Evolutionary conservation across 345 rosid genomes (phyloP), one percentile per base, ranked within the genome.

Genomic region (Draba incana): DNA sequence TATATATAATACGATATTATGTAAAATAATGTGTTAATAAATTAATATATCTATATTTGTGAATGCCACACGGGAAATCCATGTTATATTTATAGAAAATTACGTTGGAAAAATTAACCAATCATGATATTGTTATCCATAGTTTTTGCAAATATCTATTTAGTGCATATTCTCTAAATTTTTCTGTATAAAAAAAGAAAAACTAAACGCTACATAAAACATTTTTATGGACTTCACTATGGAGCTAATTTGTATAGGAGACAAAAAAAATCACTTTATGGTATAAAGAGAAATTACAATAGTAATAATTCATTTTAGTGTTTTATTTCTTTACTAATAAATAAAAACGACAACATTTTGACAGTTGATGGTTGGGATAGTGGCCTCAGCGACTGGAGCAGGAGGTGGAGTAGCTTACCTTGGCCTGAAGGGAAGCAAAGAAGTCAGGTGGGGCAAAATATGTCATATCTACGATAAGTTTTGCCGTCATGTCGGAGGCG

Each of bases 321-420:
- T 3, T 35, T 35, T 8, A 2, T 35, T 35, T 20, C 8, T 14
- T 43, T 48, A 63, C 41, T 71, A 38, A 48, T 23, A 25, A 1
- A 6, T 2, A 0, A 31, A 15, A 43, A 73, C 14, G 27, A 57
- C 9, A 42, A 12, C 39, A 20, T 35, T 53, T 45, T 47, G 44
- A 24, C 44, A 92, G 98, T 41, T 92, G 74, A 72, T 91, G 76
- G 46, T 91, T 52, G 97, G 96, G 49, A 30, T 94, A 58, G 88
- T 87, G 28, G 91, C 91, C 3, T 83, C 99, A 15, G 97, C 92
- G 37, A 83, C 90, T 0, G 99, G 95, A 0, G 58, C 99, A 23
- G 83, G 91, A 4, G 95, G 86, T 11, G 86, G 80, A 30, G 96
- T 88, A 11, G 97, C 72, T 13, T 94, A 91, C 50, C 50, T 91